Base-by-base conservation (phyloP, 805 yeast genomes). In the Monosporozyma unispora region DNA sequence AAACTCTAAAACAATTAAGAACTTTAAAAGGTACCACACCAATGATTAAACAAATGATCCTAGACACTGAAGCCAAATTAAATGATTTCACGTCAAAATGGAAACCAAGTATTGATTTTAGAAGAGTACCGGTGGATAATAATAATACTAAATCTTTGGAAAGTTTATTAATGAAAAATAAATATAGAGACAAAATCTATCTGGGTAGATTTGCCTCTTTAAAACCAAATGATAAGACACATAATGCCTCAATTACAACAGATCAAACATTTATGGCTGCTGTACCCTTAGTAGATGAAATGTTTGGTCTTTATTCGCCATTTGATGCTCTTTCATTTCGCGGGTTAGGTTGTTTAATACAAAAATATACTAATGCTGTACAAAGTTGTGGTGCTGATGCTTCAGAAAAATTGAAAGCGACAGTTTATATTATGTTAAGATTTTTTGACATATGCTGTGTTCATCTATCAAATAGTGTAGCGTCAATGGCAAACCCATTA, bases 251-350 rank as follows among this genome's bases (percentile, higher is more conserved):
- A n/a, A n/a, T 21, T 7, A 21, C 21, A 4, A 39, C 21, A 21
- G 45, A 44, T 16, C 28, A 27, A 16, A 46, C 48, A 18, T 48
- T 44, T 37, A 18, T 48, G 18, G 23, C 51, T 1, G 39, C 55
- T 18, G 51, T 56, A 8, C 64, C 66, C 3, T 44, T 62, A 23
- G 50, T 63, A 9, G 67, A 62, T 51, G 63, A 56, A 18, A 28
- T 54, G 11, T 58, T 57, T 45, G 67, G 67, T 3, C 49, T 64
- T 18, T 62, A 59, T 47, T 54, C 60, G 2, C 60, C 67, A 3
- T 49, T 54, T 23, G 58, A 59, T 22, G 50, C 56, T 6, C 44
- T 62, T 16, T 64, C 69, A 2, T 47, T 62, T n/a, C 54, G 61
- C 50, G 68, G 68, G 27, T 57, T 63, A n/a, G 64, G 62, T 31